Conservation (phyloP, 2,329 filamentous ascomycete species). For the Colletotrichum musicola region DNA sequence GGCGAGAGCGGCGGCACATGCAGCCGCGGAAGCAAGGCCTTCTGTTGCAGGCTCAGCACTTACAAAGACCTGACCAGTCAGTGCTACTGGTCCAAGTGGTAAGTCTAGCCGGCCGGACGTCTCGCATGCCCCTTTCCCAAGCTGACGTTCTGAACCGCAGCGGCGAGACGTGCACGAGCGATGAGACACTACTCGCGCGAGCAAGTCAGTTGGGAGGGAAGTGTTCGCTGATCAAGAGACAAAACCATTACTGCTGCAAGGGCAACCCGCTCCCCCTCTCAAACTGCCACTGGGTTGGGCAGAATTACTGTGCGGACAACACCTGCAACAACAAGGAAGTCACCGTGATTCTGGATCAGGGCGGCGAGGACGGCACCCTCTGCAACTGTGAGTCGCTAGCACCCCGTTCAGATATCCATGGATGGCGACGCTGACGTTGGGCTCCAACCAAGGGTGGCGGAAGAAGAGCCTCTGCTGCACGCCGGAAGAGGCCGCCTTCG, state of each 20-base stretch:
- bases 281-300: conserved; percentile 38
- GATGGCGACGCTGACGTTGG: no score
- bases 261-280: background rate
- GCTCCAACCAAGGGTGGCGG: no score
- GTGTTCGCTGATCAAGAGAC: background rate
- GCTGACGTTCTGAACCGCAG: background rate
- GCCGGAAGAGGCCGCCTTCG: no score
- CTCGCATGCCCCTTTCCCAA: background rate
- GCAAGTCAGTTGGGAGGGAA: no score
- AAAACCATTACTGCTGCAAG: conserved; percentile 1
- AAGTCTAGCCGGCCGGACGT: background rate
- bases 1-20: conserved; percentile 19
- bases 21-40: conserved; percentile 32
- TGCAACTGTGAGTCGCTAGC: background rate
- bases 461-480: no score
- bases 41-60: conserved; percentile 32
- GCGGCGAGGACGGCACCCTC: conserved; percentile 1
- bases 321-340: conserved; percentile 33
- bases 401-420: background rate
- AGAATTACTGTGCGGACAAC: conserved; percentile 37
- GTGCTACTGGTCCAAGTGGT: conserved; percentile 29
- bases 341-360: conserved; percentile 1
- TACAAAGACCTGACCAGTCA: conserved; percentile 15
- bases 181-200: background rate
- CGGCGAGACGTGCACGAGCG: background rate